Evolutionary conservation across 1,139 yeast species (phyloP), one percentile per base, ranked within the genome.

Genomic region (Diutina mesorugosa): DNA sequence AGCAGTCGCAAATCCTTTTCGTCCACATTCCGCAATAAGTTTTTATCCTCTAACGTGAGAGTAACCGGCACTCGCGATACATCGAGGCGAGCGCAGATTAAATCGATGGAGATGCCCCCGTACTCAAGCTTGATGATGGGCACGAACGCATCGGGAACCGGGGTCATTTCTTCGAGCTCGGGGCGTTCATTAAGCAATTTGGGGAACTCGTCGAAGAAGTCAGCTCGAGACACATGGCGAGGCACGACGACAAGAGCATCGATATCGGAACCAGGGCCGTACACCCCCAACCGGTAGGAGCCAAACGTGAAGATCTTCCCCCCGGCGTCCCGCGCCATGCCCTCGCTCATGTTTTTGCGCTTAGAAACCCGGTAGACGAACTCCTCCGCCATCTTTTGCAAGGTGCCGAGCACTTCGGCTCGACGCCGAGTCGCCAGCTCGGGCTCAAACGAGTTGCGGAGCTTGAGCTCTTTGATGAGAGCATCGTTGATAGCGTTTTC

Each of bases 191-290:
- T 76, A 59, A 93, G 67, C 21, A 93, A 67, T 53, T 80, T 78
- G 48, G 78, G 87, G 70, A 93, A 90, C 0, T 87, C 90, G 1
- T 78, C 80, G 66, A 93, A 95, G 66, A 93, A 95, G 69, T 91
- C 95, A 26, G 86, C 90, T 60, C 97, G 77, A 0, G 87, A 77
- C n/a, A 93, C 96, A 69, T 93, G 98, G 63, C 91, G 91, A 1
- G 99, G 99, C 6, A 88, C 97, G 21, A 93, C 98, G 10, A 95
- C 88, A 53, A 93, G 72, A 0, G 99, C 89, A 73, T 93, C 99
- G 59, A 93, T 93, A 84, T 93, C 99, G 0, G 96, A 88, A 0
- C 99, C 98, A 0, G 99, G 99, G 0, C 99, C 97, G 71, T 91
- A 90, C 7, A 93, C 99, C 1, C 99, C 99, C 53, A 93, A 72